These are phyloP conservation scores for Pleurotus djamor DNA, from an alignment of 768 basidiomycete genomes.

Conservation along the genomic window DNA sequence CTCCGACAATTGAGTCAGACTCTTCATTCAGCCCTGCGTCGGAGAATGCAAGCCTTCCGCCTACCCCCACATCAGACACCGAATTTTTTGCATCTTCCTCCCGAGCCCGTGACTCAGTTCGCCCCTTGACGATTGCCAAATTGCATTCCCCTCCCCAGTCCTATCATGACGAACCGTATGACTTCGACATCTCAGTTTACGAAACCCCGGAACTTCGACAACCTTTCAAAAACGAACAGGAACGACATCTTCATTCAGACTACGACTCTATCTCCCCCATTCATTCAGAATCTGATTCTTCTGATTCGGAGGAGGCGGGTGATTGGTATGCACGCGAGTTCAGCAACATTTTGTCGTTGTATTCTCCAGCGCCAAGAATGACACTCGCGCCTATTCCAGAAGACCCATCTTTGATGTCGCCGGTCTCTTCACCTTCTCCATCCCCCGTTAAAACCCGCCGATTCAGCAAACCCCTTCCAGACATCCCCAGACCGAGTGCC, in stretches of 20 bases:
- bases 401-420: conserved; percentile 18
- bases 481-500: neutral
- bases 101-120: conserved; percentile 37
- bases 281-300: conserved; percentile 27
- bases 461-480: neutral
- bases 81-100: conserved; percentile 41
- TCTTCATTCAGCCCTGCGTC: neutral
- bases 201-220: conserved; percentile 13
- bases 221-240: conserved; percentile 16
- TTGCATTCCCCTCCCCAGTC: conserved; percentile 19
- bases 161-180: conserved; percentile 8
- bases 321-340: conserved; percentile 56
- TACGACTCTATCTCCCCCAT: conserved; percentile 14
- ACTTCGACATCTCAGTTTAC: conserved; percentile 13
- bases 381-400: conserved; percentile 28
- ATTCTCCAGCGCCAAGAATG: conserved; percentile 29
- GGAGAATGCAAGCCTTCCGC: conserved; percentile 19
- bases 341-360: conserved; percentile 48
- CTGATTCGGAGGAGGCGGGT: conserved; percentile 37
- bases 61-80: conserved; percentile 50
- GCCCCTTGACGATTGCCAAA: conserved; percentile 52
- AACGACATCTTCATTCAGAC: conserved; percentile 7
- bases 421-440: neutral
- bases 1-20: neutral
- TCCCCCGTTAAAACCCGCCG: neutral